Base-by-base conservation (phyloP, 2,329 filamentous ascomycete species). In the Colletotrichum phormii region DNA sequence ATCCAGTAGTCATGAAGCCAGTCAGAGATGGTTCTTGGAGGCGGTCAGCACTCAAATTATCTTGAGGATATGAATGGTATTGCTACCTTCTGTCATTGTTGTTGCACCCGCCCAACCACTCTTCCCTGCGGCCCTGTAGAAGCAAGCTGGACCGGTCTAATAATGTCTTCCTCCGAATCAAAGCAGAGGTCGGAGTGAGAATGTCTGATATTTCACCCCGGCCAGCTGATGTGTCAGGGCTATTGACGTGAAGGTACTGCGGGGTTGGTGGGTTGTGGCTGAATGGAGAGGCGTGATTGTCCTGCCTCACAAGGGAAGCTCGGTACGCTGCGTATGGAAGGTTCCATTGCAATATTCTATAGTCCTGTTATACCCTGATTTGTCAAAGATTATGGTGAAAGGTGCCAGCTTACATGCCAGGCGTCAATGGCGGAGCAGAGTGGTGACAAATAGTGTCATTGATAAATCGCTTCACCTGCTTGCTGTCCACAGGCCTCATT, bases 1-100 rank as follows among this genome's bases (percentile, higher is more conserved):
- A 78, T 75, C 77, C 77, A 77, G 18, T 74, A 75, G 18, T 78
- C 75, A 57, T 78, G 76, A 12, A 78, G 73, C 75, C 76, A 76
- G n/a, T 63, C 70, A 12, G n/a, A 33, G 59, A 46, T 4, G 5
- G 58, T 26, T 22, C 54, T 66, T 4, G 0, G 15, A 24, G 2
- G n/a, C 24, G 24, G 13, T 46, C 4, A 58, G 55, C 7, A 11
- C 3, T 15, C n/a, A 22, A 3, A 12, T 0, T 8, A 29, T 7
- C 1, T 15, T 15, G 11, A 3, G 22, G 6, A 0, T 9, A 6
- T 4, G 9, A 3, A 7, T 4, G 1, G 18, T 15, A 9, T 1
- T 1, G 5, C 8, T 67, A 75, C 75, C 51, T 63, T 58, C 58
- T 67, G 15, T 77, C 75, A 8, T 53, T 51, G 9, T 12, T 29